phyloP scores from a whole-genome alignment of 305 asterid species.

The Fraxinus sp. region DNA sequence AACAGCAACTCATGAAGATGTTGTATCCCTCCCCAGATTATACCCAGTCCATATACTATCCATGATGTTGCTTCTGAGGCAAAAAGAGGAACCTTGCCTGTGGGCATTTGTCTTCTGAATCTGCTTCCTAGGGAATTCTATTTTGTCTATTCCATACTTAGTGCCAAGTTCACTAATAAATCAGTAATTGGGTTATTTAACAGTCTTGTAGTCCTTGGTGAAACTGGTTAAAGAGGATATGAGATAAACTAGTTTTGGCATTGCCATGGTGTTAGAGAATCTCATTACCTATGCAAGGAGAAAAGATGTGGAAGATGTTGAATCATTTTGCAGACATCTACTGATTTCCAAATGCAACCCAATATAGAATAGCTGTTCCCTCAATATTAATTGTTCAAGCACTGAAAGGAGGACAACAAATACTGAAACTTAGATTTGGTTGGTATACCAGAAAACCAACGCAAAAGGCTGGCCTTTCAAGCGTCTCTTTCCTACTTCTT shows the following conservation, averaged over 20 bases:
- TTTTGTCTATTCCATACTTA: background rate
- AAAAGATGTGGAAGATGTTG: background rate
- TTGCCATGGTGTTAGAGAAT: background rate
- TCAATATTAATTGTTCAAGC: background rate
- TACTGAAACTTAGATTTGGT: background rate
- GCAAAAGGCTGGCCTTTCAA: background rate
- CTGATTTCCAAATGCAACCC: background rate
- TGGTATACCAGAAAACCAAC: background rate
- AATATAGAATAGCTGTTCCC: background rate
- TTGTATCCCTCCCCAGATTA: background rate
- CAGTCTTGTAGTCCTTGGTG: background rate
- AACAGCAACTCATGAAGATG: background rate
- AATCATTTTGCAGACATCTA: background rate
- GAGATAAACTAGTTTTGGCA: background rate
- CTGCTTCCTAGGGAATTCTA: background rate
- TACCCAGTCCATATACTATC: background rate
- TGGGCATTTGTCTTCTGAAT: background rate
- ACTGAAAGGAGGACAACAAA: background rate
- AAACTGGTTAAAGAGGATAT: background rate
- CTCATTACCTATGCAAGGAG: background rate
- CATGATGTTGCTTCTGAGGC: background rate
- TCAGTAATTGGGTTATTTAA: background rate
- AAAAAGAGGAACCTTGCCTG: background rate
- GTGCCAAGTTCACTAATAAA: background rate
- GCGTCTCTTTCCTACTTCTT: background rate